Evolutionary conservation across 768 basidiomycete genomes (phyloP).

Genomic region (Boletus pseudopeckii): DNA sequence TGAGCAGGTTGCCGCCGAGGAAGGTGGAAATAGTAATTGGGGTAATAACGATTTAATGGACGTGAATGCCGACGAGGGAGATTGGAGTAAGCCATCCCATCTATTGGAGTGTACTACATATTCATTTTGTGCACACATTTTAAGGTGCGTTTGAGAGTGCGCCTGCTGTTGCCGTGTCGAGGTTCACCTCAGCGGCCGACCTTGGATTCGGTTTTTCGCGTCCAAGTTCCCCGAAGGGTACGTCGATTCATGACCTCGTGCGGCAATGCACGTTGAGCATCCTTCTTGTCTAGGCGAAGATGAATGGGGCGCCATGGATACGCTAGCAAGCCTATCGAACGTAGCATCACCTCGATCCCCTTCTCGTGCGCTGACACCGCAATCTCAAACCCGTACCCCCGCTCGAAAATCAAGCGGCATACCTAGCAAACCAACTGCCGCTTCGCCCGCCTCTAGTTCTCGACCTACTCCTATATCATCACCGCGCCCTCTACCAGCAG

Average conservation of each 20-base stretch:
- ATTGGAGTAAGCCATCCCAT: conserved; percentile 75
- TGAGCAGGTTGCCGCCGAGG: conserved; percentile 49
- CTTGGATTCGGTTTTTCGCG: conserved; percentile 25
- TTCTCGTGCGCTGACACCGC: conserved; percentile 22
- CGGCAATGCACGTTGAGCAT: not conserved
- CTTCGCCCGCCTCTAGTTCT: conserved; percentile 17
- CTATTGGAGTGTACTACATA: not conserved
- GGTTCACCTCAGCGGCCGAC: conserved; percentile 20
- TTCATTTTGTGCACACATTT: not conserved
- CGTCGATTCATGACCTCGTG: not conserved
- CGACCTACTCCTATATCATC: conserved; percentile 28
- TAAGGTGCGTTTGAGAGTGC: conserved; percentile 75
- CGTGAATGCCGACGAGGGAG: conserved; percentile 87
- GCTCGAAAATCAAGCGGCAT: conserved; percentile 1
- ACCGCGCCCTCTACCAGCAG: conserved; percentile 7
- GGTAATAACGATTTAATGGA: conserved; percentile 84
- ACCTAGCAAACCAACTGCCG: not conserved
- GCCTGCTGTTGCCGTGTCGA: conserved; percentile 30
- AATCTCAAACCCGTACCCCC: conserved; percentile 8
- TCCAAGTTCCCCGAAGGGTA: conserved; percentile 13
- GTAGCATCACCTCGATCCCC: conserved; percentile 10
- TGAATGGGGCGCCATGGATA: conserved; percentile 24
- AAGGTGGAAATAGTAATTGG: conserved; percentile 55
- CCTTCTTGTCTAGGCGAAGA: conserved; percentile 2
- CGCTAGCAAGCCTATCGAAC: conserved; percentile 1